Conservation (phyloP, 177 flowering plant genomes). For the Vitis hybrid region DNA sequence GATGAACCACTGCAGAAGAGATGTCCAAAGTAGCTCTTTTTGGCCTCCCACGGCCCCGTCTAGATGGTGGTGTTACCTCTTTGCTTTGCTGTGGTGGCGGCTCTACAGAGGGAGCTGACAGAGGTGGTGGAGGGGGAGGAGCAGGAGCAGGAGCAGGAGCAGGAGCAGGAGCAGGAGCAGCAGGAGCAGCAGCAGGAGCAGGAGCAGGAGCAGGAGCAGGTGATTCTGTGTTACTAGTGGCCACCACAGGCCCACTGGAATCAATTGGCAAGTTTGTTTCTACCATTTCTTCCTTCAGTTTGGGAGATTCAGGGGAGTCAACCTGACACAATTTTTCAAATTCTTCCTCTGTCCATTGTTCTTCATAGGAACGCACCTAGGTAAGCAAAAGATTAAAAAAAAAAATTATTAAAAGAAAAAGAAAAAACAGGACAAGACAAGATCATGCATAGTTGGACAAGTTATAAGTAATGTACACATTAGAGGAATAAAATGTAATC, state of each 20-base stretch:
- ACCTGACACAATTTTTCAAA: constrained; percentile 93
- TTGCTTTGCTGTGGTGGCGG: constrained; percentile 19
- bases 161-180: constrained; percentile 5
- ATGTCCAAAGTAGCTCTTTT: constrained; percentile 43
- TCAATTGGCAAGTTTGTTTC: constrained; percentile 30
- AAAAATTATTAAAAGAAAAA: background rate
- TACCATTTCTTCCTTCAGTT: constrained; percentile 38
- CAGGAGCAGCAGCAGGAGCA: background rate
- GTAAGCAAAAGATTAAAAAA: constrained; percentile 8
- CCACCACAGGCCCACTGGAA: constrained; percentile 23
- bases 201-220: constrained; percentile 18
- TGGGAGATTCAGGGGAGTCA: constrained; percentile 74
- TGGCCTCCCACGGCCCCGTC: constrained; percentile 96
- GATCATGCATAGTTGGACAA: background rate
- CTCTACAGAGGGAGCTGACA: constrained; percentile 11
- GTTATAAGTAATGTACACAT: background rate
- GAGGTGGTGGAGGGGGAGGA: constrained; percentile 2
- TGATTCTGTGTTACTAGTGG: constrained; percentile 24
- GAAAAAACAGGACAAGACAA: background rate
- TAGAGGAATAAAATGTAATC: background rate
- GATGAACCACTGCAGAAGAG: constrained; percentile 26
- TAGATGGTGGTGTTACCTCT: constrained; percentile 58
- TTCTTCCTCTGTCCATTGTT: constrained; percentile 98
- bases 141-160: constrained; percentile 9
- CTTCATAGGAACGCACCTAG: constrained; percentile 98